phyloP scores from a whole-genome alignment of 768 basidiomycete genomes.

The Lentinula edodes region DNA sequence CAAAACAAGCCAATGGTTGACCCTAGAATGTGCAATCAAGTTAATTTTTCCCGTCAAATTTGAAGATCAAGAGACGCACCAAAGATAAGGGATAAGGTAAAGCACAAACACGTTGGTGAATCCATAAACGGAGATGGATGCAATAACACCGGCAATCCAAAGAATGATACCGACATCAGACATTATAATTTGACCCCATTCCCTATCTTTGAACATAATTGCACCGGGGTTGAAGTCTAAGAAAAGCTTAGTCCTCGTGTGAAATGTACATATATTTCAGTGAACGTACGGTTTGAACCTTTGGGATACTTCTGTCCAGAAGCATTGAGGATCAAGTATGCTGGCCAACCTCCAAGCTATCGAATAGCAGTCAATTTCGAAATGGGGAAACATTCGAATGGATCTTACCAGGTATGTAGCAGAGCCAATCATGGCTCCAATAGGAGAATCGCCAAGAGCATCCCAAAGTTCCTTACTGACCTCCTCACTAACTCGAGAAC shows the following conservation, averaged over 20 bases:
- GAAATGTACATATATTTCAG: no score
- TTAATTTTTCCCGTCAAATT: background rate
- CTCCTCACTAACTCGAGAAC: conserved; percentile 59
- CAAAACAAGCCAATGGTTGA: conserved; percentile 92
- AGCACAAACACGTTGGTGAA: conserved; percentile 69
- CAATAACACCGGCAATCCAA: conserved; percentile 58
- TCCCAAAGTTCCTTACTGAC: conserved; percentile 75
- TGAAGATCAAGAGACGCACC: conserved; percentile 30
- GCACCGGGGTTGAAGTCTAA: conserved; percentile 73
- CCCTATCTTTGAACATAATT: conserved; percentile 81
- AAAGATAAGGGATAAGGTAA: conserved; percentile 88
- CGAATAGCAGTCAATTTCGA: background rate
- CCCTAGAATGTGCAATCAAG: conserved; percentile 33
- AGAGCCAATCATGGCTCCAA: conserved; percentile 53
- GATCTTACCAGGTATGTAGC: conserved; percentile 55
- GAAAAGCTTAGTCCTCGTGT: background rate
- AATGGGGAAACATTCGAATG: background rate
- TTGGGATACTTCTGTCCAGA: conserved; percentile 85
- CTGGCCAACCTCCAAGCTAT: conserved; percentile 79
- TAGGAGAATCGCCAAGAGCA: conserved; percentile 87
- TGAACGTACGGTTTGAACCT: conserved; percentile 68
- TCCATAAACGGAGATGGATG: conserved; percentile 54
- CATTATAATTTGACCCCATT: conserved; percentile 66
- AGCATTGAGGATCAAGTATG: conserved; percentile 78
- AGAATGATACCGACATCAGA: conserved; percentile 81